phyloP scores from a whole-genome alignment of 73 alveolate genomes.

The Paramecium bursaria region DNA sequence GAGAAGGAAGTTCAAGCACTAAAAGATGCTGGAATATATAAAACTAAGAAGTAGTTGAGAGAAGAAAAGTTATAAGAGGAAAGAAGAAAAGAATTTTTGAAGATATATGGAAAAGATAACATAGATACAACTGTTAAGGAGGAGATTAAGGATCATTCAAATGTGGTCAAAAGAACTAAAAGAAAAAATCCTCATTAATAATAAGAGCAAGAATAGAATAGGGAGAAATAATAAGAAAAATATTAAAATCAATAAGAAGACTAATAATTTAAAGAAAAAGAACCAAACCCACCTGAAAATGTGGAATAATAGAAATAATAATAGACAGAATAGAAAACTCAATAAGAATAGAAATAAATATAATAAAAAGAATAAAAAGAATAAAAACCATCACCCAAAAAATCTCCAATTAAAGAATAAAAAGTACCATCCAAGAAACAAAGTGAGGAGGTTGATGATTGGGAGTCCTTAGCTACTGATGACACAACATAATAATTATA shows the following conservation, averaged over 20 bases:
- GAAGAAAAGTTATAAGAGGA: slow-evolving; percentile 67
- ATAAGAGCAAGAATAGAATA: slow-evolving; percentile 24
- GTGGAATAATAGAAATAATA: slow-evolving; percentile 59
- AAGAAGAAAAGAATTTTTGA: slow-evolving; percentile 56
- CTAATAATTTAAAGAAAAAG: slow-evolving; percentile 54
- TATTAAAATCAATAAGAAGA: background rate
- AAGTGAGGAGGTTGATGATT: no score
- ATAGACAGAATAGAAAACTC: slow-evolving; percentile 59
- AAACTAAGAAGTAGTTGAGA: slow-evolving; percentile 76
- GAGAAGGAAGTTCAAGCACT: slow-evolving; percentile 58
- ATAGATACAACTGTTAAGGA: slow-evolving; percentile 57
- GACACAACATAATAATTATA: no score
- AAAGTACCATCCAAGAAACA: no score
- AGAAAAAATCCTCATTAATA: slow-evolving; percentile 63
- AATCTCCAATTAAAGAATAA: no score
- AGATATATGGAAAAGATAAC: slow-evolving; percentile 42
- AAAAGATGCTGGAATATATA: slow-evolving; percentile 64
- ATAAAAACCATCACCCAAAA: background rate
- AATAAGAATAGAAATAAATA: slow-evolving; percentile 16
- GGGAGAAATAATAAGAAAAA: background rate
- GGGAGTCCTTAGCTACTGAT: no score
- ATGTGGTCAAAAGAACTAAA: slow-evolving; percentile 56
- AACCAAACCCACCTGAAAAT: slow-evolving; percentile 48
- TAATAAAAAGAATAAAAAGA: background rate
- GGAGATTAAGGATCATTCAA: slow-evolving; percentile 65